phyloP scores from a whole-genome alignment of 116 monocot genomes.

The Posidonia oceanica region DNA sequence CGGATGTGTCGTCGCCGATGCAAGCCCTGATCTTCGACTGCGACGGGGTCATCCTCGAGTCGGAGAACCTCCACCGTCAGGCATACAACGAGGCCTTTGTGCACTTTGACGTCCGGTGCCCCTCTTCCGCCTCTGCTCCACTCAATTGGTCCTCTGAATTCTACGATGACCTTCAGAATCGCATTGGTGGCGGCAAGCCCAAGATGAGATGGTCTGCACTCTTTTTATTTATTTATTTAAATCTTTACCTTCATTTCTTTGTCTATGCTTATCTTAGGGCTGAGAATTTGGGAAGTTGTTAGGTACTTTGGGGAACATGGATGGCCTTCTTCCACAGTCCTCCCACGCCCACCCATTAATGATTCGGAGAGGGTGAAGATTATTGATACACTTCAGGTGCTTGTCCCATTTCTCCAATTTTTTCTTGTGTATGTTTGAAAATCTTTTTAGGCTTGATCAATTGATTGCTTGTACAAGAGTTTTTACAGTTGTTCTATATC shows the following conservation, averaged over 20 bases:
- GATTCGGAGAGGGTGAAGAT: conserved; percentile 52
- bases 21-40: conserved; percentile 85
- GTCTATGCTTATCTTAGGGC: background rate
- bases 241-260: background rate
- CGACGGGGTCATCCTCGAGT: conserved; percentile 95
- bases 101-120: conserved; percentile 74
- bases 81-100: conserved; percentile 96
- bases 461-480: too few relatives aligned
- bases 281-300: background rate
- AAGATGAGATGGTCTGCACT: conserved; percentile 81
- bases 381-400: conserved; percentile 68
- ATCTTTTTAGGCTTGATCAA: too few relatives aligned
- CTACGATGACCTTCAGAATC: conserved; percentile 94
- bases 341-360: conserved; percentile 32
- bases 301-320: conserved; percentile 95
- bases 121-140: conserved; percentile 17
- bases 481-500: too few relatives aligned
- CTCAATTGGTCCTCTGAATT: conserved; percentile 60
- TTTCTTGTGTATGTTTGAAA: too few relatives aligned
- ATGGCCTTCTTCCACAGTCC: conserved; percentile 78
- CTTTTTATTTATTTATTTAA: background rate
- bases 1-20: conserved; percentile 1
- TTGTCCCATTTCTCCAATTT: too few relatives aligned
- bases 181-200: conserved; percentile 87
- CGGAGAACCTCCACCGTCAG: conserved; percentile 97